Evolutionary conservation across 2,329 filamentous ascomycete genomes (phyloP).

Genomic region (Cladophialophora psammophila): DNA sequence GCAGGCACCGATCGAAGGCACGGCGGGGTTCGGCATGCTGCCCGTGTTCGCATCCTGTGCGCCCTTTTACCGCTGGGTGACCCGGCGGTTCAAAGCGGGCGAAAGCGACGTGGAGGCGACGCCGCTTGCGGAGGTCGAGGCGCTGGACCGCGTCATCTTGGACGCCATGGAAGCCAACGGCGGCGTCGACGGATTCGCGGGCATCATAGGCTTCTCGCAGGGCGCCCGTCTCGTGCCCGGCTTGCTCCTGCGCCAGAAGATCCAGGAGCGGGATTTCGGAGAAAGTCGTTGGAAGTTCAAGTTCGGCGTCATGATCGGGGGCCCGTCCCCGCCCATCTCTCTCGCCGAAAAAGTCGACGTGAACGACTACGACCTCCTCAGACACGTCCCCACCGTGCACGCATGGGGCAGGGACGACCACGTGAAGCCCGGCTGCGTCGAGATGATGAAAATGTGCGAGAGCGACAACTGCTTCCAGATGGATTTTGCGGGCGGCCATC

Average conservation of each 20-base stretch:
- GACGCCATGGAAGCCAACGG: conserved; percentile 39
- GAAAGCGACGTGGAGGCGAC: conserved; percentile 35
- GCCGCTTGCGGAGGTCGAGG: conserved; percentile 34
- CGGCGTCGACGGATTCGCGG: conserved; percentile 41
- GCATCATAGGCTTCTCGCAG: conserved; percentile 48
- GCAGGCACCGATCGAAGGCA: conserved; percentile 44
- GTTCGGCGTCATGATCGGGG: conserved; percentile 41
- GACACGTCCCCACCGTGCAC: conserved; percentile 39
- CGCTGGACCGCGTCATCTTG: conserved; percentile 33
- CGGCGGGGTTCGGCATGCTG: conserved; percentile 48
- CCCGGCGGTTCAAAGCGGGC: conserved; percentile 33
- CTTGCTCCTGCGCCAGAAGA: conserved; percentile 41
- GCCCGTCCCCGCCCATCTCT: conserved; percentile 40
- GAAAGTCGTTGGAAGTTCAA: conserved; percentile 31
- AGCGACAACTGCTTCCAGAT: conserved; percentile 39
- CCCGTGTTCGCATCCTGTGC: conserved; percentile 47
- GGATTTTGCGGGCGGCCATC: conserved; percentile 41
- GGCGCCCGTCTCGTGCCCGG: conserved; percentile 44
- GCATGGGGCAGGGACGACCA: conserved; percentile 42
- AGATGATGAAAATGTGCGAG: conserved; percentile 35
- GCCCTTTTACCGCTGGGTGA: conserved; percentile 49
- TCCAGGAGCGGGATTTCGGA: conserved; percentile 30
- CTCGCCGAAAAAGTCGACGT: conserved; percentile 26
- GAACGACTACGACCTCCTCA: conserved; percentile 35
- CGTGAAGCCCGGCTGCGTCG: conserved; percentile 37